Base-by-base conservation (phyloP, 2,329 filamentous ascomycete genomes). In the Penicillium janthinellum region DNA sequence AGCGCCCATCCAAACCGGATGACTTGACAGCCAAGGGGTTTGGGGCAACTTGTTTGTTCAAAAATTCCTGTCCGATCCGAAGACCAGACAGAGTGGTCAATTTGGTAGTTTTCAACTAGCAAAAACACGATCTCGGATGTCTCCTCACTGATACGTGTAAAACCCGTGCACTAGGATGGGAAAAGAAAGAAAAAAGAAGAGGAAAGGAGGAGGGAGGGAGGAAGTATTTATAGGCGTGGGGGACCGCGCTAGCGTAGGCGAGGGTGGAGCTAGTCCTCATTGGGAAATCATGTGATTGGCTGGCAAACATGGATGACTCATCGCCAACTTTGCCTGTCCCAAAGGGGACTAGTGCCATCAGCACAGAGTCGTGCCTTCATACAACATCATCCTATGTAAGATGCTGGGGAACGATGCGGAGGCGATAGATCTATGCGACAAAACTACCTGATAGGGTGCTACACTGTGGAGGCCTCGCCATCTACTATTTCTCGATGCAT, bases 41-140 rank as follows among this genome's bases (percentile, higher is more conserved):
- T 62, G 69, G 62, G 70, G 67, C 68, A 71, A 55, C 58, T 60
- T 68, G 58, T 65, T 71, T 72, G 71, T 82, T 84, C 88, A 91
- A 92, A 92, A 88, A 92, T 92, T 92, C 89, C 88, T 83, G 84
- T 81, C 80, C 85, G 84, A 84, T 82, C 84, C 83, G 81, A 82
- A 83, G 85, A 84, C 88, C 86, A 85, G 84, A 79, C 83, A 82
- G 82, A 92, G 89, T 83, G 83, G 89, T 91, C 89, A 90, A 83
- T 82, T 83, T 75, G 81, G 82, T 90, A 90, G 88, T 90, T 90
- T 90, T 90, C 88, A 91, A 90, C 88, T 90, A 91, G 89, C 89
- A 91, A 91, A 90, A 91, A 91, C 84, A 85, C 85, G 84, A 86
- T 86, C 88, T 92, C 90, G 86, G 90, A 91, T 87, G 85, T 87